These are phyloP conservation scores for Zymoseptoria ardabiliae DNA, from an alignment of 2,329 filamentous ascomycete genomes.

Conservation along the genomic window DNA sequence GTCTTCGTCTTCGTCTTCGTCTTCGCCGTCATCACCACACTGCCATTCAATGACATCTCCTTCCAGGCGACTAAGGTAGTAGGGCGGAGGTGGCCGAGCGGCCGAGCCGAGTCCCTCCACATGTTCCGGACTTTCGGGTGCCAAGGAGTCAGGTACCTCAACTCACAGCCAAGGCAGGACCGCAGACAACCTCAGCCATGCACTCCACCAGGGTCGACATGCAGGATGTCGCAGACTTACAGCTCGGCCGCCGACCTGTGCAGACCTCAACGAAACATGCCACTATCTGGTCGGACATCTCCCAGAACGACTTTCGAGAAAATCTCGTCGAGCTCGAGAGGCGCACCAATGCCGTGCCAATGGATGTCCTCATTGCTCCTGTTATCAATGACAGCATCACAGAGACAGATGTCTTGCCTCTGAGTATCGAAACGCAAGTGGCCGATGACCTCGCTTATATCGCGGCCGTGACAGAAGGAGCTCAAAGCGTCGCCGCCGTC, in stretches of 20 bases:
- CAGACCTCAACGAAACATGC: constrained; percentile 1
- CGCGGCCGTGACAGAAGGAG: constrained; percentile 10
- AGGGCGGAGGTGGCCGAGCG: no score
- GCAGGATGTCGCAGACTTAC: background rate
- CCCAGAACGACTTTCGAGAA: constrained; percentile 6
- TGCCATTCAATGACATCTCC: no score
- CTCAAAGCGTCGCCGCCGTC: constrained; percentile 11
- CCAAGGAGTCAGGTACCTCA: background rate
- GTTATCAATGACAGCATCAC: background rate
- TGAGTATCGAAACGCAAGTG: constrained; percentile 6
- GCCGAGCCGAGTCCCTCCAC: no score
- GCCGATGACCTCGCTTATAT: constrained; percentile 11
- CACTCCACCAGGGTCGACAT: background rate
- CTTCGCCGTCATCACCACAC: no score
- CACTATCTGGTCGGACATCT: constrained; percentile 8
- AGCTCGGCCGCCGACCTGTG: background rate
- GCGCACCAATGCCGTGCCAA: constrained; percentile 10
- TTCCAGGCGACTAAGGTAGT: no score
- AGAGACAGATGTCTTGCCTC: background rate
- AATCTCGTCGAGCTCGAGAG: constrained; percentile 9
- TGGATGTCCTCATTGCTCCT: constrained; percentile 6
- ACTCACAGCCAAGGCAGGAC: background rate
- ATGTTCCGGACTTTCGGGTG: no score
- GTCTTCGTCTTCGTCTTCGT: no score
- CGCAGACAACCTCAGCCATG: background rate